These are phyloP conservation scores for Neurospora africana DNA, from an alignment of 495 filamentous ascomycete genomes.

Conservation along the genomic window DNA sequence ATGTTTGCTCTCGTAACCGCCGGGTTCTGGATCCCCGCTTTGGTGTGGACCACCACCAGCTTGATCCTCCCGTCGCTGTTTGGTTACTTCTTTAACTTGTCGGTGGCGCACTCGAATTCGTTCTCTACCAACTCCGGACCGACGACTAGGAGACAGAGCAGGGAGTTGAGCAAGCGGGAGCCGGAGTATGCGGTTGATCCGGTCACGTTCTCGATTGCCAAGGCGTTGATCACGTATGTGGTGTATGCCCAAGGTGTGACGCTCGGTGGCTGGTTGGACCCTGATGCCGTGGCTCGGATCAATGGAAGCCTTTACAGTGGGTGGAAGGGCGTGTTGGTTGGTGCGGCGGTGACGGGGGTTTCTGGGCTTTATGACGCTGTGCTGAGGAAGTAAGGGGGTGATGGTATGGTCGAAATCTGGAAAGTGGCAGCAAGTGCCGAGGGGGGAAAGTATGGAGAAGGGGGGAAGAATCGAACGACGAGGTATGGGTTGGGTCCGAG, in stretches of 20 bases:
- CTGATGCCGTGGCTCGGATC: slow-evolving; percentile 48
- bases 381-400: slow-evolving; percentile 49
- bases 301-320: slow-evolving; percentile 59
- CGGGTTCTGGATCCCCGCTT: slow-evolving; percentile 72
- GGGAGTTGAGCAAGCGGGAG: slow-evolving; percentile 1
- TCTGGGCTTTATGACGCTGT: slow-evolving; percentile 75
- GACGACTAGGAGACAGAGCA: slow-evolving; percentile 16
- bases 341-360: slow-evolving; percentile 57
- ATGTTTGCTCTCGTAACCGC: slow-evolving; percentile 67
- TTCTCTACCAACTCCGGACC: slow-evolving; percentile 12
- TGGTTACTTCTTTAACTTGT: slow-evolving; percentile 85
- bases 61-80: slow-evolving; percentile 55
- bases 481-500: background rate
- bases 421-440: background rate
- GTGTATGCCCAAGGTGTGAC: slow-evolving; percentile 63
- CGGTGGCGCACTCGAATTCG: slow-evolving; percentile 21
- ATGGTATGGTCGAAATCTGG: background rate
- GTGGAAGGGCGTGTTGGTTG: slow-evolving; percentile 58
- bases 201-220: slow-evolving; percentile 76
- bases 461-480: background rate
- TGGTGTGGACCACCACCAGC: slow-evolving; percentile 67
- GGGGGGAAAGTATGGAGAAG: background rate
- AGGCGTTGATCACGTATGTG: slow-evolving; percentile 67
- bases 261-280: slow-evolving; percentile 51
- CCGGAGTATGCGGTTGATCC: slow-evolving; percentile 61